These are phyloP conservation scores for Colletotrichum melonis DNA, from an alignment of 2,329 filamentous ascomycete genomes.

Conservation along the genomic window DNA sequence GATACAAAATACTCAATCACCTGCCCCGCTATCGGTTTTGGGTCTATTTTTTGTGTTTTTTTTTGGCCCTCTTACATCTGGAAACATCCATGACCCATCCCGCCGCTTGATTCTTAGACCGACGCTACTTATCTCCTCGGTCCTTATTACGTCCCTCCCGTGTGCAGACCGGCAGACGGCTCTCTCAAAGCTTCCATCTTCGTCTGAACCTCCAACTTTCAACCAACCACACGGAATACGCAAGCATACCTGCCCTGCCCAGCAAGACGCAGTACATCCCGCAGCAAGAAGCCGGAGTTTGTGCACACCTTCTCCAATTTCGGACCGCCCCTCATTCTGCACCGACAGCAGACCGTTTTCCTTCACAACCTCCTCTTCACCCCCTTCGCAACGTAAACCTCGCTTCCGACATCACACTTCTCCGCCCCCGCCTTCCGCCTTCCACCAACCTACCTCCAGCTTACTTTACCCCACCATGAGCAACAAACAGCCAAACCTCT, in stretches of 20 bases:
- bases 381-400: slow-evolving; percentile 22
- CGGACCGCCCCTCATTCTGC: slow-evolving; percentile 23
- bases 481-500: slow-evolving; percentile 77
- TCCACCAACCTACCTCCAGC: slow-evolving; percentile 15
- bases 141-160: slow-evolving; percentile 25
- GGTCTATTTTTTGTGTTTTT: background rate
- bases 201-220: slow-evolving; percentile 26
- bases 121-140: slow-evolving; percentile 16
- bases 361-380: slow-evolving; percentile 3
- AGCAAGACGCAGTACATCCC: slow-evolving; percentile 6
- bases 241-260: background rate
- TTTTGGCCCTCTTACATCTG: slow-evolving; percentile 12
- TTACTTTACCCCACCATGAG: slow-evolving; percentile 49
- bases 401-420: slow-evolving; percentile 22
- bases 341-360: slow-evolving; percentile 16
- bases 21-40: slow-evolving; percentile 22
- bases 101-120: slow-evolving; percentile 17
- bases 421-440: slow-evolving; percentile 17
- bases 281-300: slow-evolving; percentile 12
- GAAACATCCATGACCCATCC: slow-evolving; percentile 36
- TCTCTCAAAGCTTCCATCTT: slow-evolving; percentile 17
- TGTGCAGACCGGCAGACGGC: slow-evolving; percentile 1
- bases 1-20: slow-evolving; percentile 4
- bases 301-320: slow-evolving; percentile 17
- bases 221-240: background rate